These are phyloP conservation scores for Nannochloropsis gaditana DNA, from an alignment of 108 stramenopile genomes.

Conservation along the genomic window DNA sequence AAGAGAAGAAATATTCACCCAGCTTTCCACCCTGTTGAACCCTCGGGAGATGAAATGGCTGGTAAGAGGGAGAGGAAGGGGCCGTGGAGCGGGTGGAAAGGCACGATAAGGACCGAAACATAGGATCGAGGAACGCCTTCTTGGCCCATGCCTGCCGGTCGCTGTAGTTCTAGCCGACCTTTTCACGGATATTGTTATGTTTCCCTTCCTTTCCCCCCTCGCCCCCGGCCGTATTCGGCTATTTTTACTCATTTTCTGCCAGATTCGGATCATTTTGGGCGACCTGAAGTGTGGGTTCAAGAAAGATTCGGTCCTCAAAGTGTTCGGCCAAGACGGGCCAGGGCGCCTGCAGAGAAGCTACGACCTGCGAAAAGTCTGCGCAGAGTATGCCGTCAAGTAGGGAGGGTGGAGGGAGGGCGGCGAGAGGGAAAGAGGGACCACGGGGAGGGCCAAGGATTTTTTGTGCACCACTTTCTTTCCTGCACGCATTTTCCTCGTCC, in stretches of 20 bases:
- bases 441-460: background rate
- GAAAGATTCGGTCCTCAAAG: background rate
- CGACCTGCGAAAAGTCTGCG: background rate
- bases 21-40: background rate
- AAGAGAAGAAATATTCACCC: too few relatives aligned
- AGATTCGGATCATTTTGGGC: background rate
- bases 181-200: background rate
- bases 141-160: background rate
- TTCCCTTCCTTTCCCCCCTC: background rate
- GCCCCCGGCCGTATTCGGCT: background rate
- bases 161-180: background rate
- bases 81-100: background rate
- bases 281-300: background rate
- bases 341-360: background rate
- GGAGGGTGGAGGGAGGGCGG: background rate
- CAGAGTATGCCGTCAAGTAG: background rate
- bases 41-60: background rate
- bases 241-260: background rate
- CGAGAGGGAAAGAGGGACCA: background rate
- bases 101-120: background rate
- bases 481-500: background rate
- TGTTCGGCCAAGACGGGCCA: background rate
- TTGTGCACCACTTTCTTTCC: background rate
- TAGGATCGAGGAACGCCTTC: background rate
- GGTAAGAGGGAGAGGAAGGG: background rate